A percentile compares a stretch with the other conserved stretches of the same genome.
phyloP scores from a whole-genome alignment of 2,329 filamentous ascomycete genomes.

The Xylariaceae sp. region DNA sequence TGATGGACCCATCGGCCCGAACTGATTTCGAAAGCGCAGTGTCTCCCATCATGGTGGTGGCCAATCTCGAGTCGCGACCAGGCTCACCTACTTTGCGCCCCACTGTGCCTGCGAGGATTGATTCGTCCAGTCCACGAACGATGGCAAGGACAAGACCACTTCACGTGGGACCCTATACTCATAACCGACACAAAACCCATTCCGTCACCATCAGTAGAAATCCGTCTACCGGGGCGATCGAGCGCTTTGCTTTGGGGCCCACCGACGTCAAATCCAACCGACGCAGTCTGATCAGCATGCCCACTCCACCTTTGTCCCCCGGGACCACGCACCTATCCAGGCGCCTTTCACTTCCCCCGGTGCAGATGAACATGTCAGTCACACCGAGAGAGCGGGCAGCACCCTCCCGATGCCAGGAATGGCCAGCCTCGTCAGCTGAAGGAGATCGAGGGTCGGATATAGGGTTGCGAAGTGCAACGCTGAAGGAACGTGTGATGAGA shows the following conservation, averaged over 20 bases:
- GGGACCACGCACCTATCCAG: conserved; percentile 8
- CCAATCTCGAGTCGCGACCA: conserved; percentile 16
- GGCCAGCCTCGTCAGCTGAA: conserved; percentile 3
- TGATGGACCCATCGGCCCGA: not conserved
- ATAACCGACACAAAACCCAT: conserved; percentile 18
- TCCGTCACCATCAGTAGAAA: conserved; percentile 24
- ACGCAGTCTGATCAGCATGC: conserved; percentile 20
- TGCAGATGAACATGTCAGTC: conserved; percentile 1
- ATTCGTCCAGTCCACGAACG: conserved; percentile 10
- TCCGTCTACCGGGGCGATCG: conserved; percentile 19
- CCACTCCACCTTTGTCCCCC: conserved; percentile 17
- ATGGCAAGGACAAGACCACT: conserved; percentile 16
- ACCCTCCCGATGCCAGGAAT: conserved; percentile 8
- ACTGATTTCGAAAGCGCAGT: conserved; percentile 5
- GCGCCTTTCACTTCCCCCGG: conserved; percentile 16
- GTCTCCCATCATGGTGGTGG: conserved; percentile 26
- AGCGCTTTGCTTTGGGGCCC: conserved; percentile 13
- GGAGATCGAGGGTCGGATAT: conserved; percentile 10
- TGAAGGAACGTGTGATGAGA: conserved; percentile 17
- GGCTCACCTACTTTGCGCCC: conserved; percentile 9
- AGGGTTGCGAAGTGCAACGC: conserved; percentile 8
- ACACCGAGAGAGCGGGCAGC: conserved; percentile 5
- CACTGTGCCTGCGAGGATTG: conserved; percentile 8
- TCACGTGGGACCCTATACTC: conserved; percentile 17
- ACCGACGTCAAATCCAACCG: conserved; percentile 13